A percentile compares a stretch with the other conserved stretches of the same genome.
These are phyloP conservation scores for Lenwebbia sp. DNA, from an alignment of 345 rosid genomes.

Conservation along the genomic window DNA sequence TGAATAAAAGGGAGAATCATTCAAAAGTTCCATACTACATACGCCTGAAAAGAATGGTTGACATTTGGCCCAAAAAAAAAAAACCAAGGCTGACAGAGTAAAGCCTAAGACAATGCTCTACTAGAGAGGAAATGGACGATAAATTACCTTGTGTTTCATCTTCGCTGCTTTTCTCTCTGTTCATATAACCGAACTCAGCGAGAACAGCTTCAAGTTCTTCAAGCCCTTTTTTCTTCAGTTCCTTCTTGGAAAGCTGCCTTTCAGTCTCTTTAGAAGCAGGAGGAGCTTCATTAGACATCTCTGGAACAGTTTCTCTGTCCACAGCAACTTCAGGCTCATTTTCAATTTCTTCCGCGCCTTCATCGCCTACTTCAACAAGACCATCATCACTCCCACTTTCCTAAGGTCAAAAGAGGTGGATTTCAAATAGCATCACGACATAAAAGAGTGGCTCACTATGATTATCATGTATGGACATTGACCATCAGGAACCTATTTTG, in stretches of 20 bases:
- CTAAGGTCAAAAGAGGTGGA: conserved; percentile 7
- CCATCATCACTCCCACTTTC: conserved; percentile 47
- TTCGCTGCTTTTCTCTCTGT: conserved; percentile 14
- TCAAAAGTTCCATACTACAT: neutral
- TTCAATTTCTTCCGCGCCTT: conserved; percentile 44
- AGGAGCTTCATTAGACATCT: conserved; percentile 19
- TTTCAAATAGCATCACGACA: neutral
- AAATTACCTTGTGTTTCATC: conserved; percentile 29
- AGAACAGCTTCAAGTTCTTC: conserved; percentile 57
- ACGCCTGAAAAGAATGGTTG: neutral
- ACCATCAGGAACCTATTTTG: neutral
- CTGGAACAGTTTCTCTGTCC: conserved; percentile 12
- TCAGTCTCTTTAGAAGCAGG: conserved; percentile 24
- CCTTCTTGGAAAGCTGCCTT: conserved; percentile 54
- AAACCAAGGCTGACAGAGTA: neutral
- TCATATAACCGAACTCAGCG: conserved; percentile 30
- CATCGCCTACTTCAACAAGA: conserved; percentile 32
- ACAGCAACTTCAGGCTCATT: conserved; percentile 14
- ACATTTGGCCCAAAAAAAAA: neutral
- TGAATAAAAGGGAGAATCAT: neutral
- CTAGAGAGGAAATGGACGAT: neutral
- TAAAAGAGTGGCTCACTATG: neutral
- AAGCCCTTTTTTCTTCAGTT: conserved; percentile 50
- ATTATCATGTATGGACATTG: neutral
- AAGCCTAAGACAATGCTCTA: neutral